These are phyloP conservation scores for Mycena belliarum DNA, from an alignment of 768 basidiomycete genomes.

Conservation along the genomic window DNA sequence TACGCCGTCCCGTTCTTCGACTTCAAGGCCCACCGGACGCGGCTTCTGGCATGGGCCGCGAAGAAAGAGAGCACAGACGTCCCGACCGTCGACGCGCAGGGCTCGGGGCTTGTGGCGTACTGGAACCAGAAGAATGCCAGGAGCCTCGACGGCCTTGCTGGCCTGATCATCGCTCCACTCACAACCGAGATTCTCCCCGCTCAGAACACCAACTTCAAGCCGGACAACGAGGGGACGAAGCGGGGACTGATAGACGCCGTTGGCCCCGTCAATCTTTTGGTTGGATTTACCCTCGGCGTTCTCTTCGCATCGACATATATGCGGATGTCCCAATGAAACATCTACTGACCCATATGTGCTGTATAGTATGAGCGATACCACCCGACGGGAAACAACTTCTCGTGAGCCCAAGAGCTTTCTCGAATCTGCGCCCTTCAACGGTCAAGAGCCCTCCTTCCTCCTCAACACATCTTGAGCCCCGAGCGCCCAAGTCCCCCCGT, in stretches of 20 bases:
- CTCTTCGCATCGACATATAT: slow-evolving; percentile 1
- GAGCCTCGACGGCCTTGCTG: slow-evolving; percentile 62
- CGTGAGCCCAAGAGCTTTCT: too few relatives aligned
- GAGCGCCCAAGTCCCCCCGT: too few relatives aligned
- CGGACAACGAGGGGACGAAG: slow-evolving; percentile 12
- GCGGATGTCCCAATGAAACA: not conserved
- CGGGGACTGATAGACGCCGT: not conserved
- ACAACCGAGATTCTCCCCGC: slow-evolving; percentile 9
- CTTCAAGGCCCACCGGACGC: slow-evolving; percentile 56
- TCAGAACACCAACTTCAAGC: slow-evolving; percentile 2
- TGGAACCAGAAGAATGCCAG: slow-evolving; percentile 51
- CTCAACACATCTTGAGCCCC: too few relatives aligned
- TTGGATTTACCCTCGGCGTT: slow-evolving; percentile 19
- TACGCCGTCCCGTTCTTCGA: slow-evolving; percentile 62
- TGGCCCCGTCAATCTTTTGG: not conserved
- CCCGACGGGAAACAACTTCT: too few relatives aligned
- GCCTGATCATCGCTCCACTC: slow-evolving; percentile 34
- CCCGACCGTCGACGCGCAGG: slow-evolving; percentile 13
- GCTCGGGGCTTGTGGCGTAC: slow-evolving; percentile 51
- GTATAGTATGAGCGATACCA: too few relatives aligned
- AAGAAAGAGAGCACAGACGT: slow-evolving; percentile 45
- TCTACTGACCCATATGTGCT: too few relatives aligned
- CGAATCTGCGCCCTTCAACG: too few relatives aligned
- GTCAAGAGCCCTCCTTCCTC: too few relatives aligned
- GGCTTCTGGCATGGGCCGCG: slow-evolving; percentile 47